Conservation (phyloP, 305 asterid genomes). For the Striga hermonthica region DNA sequence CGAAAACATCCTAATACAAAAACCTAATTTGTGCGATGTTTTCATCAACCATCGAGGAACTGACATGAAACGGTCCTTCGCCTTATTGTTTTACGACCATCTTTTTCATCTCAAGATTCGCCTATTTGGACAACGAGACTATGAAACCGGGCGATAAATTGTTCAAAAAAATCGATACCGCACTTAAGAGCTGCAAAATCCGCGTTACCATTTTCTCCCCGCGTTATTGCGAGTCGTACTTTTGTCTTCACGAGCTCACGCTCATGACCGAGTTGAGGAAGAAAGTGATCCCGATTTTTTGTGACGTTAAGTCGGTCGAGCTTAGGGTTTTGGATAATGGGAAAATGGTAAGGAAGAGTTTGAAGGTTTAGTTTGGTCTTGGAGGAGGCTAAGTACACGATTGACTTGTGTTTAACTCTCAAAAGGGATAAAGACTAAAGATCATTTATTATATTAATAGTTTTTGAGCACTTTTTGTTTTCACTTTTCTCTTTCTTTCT, state of each 20-base stretch:
- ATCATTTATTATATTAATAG: background rate
- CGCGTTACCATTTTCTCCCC: slow-evolving; percentile 62
- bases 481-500: too few relatives aligned
- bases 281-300: slow-evolving; percentile 51
- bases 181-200: slow-evolving; percentile 39
- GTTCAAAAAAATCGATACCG: slow-evolving; percentile 43
- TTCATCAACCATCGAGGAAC: slow-evolving; percentile 58
- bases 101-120: slow-evolving; percentile 28
- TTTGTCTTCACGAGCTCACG: slow-evolving; percentile 55
- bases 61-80: slow-evolving; percentile 46
- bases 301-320: slow-evolving; percentile 52
- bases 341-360: slow-evolving; percentile 24
- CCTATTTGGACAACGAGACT: slow-evolving; percentile 51
- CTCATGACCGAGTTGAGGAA: slow-evolving; percentile 43
- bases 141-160: slow-evolving; percentile 56
- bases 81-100: slow-evolving; percentile 40
- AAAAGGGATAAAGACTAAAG: slow-evolving; percentile 39
- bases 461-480: too few relatives aligned
- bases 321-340: slow-evolving; percentile 34
- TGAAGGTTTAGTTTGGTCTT: slow-evolving; percentile 38
- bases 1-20: too few relatives aligned
- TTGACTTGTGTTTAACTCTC: slow-evolving; percentile 52
- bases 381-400: slow-evolving; percentile 55
- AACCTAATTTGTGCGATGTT: slow-evolving; percentile 36
- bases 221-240: slow-evolving; percentile 50